Base-by-base conservation (phyloP, 768 basidiomycete species). In the Symmetrospora coprosmae region DNA sequence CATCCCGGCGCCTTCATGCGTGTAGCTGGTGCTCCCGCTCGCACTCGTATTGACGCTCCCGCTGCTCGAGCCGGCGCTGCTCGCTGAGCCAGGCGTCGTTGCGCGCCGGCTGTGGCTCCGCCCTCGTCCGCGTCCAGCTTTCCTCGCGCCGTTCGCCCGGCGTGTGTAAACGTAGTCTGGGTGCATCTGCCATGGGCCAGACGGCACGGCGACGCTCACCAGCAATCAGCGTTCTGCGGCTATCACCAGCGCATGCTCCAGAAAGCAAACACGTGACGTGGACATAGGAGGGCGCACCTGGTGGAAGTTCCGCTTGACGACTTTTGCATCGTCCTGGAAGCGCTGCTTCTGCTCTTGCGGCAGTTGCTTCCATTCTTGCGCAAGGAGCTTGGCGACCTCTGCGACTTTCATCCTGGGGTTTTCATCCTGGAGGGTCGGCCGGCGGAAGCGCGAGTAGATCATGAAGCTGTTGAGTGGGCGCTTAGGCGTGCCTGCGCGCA, bases 401-500 rank as follows among this genome's bases (percentile, higher is more conserved):
- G 30, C 43, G 25, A 30, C 41, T 27, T 46, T 46, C 19, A 58
- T 13, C 7, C 14, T 17, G 6, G 55, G 55, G 25, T 25, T 3
- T 17, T 45, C 40, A 11, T 34, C n/a, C 9, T 30, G 38, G 25
- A 58, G 14, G 3, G 3, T 13, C 4, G 25, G 8, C 31, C 55
- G 25, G 11, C 55, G 38, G 7, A n/a, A n/a, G 19, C 41, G 27
- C 3, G 55, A 31, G 37, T 11, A 58, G 33, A 58, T 58, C 55
- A 58, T 58, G 27, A 58, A 58, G 4, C 28, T 28, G 40, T 58
- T 58, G 8, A 58, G 27, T 16, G 55, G 55, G 13, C 55, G 27
- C 31, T 58, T 58, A 17, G 55, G 55, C 31, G 25, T 58, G 40
- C 55, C n/a, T n/a, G n/a, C n/a, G n/a, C n/a, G n/a, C n/a, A n/a